Evolutionary conservation across 352 stramenopile species (phyloP), one percentile per base, ranked within the genome.

Genomic region (Phytophthora hybrid): DNA sequence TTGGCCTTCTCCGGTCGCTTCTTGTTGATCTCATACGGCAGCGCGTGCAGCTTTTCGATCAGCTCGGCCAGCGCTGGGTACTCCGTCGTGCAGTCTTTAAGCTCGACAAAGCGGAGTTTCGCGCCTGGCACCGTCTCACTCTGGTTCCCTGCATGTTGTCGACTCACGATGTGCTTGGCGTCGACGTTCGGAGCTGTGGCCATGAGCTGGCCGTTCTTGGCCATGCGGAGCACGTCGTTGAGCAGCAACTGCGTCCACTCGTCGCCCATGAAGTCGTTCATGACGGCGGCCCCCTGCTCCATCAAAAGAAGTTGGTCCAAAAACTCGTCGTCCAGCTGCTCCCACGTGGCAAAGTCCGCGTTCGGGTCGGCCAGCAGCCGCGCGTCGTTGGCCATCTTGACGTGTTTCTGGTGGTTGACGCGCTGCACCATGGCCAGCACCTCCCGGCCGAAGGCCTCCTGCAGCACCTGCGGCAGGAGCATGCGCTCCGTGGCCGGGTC

Each of bases 391-490:
- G 89, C 88, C 13, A 97, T 64, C 63, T 90, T 55, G 26, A 87
- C 76, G 63, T 96, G 89, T 68, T 96, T 95, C 66, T 94, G 83
- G 63, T 82, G 77, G 69, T 95, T 96, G 14, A 97, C 82, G 6
- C 88, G 88, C 54, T 93, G 90, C 19, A 97, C 83, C 87, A 97
- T 95, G 11, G 81, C 79, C 37, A 97, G 59, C 21, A 97, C 77
- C 64, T 97, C 88, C 47, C 91, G 78, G 0, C 81, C 89, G 77
- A 97, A 97, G 0, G 90, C 90, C 65, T 97, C 90, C 54, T 96
- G 90, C 44, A 95, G 70, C 8, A 97, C 82, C 59, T 97, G 90
- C 1, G 90, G 90, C 37, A 87, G 39, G 39, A 96, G 81, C 63
- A 85, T 71, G 2, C 65, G 61, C 70, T 97, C 90, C 0, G 89